Conservation (phyloP, 306 rosid genomes). For the Crotalaria pallida region DNA sequence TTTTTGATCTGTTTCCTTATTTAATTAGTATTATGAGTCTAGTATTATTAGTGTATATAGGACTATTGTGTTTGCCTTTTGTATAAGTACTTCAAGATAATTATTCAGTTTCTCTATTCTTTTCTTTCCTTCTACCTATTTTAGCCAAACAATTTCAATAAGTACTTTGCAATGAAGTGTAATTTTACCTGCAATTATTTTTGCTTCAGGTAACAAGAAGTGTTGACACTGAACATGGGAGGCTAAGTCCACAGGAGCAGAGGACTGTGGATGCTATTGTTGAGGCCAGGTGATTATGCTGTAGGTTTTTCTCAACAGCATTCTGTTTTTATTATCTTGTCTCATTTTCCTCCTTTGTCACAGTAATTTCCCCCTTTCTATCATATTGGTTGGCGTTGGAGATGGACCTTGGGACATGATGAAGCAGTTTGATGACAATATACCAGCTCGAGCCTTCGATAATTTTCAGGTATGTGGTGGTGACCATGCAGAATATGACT, state of each 20-base stretch:
- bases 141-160: not conserved
- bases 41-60: not conserved
- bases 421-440: constrained; percentile 92
- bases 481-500: not conserved
- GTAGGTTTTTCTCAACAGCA: not conserved
- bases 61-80: not conserved
- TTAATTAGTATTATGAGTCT: too few species aligned
- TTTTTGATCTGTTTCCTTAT: too few species aligned
- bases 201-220: constrained; percentile 86
- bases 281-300: constrained; percentile 70
- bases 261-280: constrained; percentile 87
- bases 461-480: constrained; percentile 71
- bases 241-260: constrained; percentile 87
- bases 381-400: constrained; percentile 92
- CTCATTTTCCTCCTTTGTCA: constrained; percentile 19
- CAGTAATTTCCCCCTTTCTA: constrained; percentile 93
- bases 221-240: constrained; percentile 68
- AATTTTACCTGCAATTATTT: not conserved
- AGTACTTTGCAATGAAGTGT: not conserved
- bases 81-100: not conserved
- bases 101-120: not conserved
- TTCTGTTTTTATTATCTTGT: constrained; percentile 12
- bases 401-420: constrained; percentile 99
- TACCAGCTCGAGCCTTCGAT: constrained; percentile 82
- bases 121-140: not conserved